Evolutionary conservation across 106 monocot species (phyloP), one percentile per base, ranked within the genome.

Genomic region (Triglochin maritima): DNA sequence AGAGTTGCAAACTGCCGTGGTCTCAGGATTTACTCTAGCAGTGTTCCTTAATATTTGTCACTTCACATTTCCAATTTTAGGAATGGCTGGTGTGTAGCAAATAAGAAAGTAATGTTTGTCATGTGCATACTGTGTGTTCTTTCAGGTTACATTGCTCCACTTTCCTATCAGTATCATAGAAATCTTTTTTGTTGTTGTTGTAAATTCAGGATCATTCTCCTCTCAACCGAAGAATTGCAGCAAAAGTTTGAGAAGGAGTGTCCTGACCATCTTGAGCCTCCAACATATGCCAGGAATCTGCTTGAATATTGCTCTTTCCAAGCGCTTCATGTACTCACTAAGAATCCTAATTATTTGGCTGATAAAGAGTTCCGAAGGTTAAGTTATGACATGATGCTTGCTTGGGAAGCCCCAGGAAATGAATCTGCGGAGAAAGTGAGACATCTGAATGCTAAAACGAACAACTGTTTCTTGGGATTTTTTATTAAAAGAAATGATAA

Each of bases 331-430:
- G 74, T 68, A 15, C 57, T 83, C 12, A 78, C 76, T 44, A 79
- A 72, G 63, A 14, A 65, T 65, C 74, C 74, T 12, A 76, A 81
- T 70, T 71, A 83, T 64, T 74, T 94, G 59, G 71, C 70, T 51
- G 81, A 94, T 58, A 94, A 87, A 77, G 79, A 79, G 56, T 81
- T 94, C 72, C 70, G 82, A 17, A 67, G 67, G 17, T 76, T 90
- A 62, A 87, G 84, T 51, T 94, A 60, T 78, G 94, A 94, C 60
- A 94, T 94, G 90, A 89, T 90, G 94, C 86, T 94, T 71, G 94
- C 94, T 14, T 94, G 94, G 94, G 87, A 89, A 75, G 67, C 76
- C 47, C 87, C 94, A 68, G 82, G 79, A 58, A 72, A 42, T 71
- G 81, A 87, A 67, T 74, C 74, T 63, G 69, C 43, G 60, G 52